These are phyloP conservation scores for Przewalskia tangutica DNA, from an alignment of 257 asterid species.

Conservation along the genomic window DNA sequence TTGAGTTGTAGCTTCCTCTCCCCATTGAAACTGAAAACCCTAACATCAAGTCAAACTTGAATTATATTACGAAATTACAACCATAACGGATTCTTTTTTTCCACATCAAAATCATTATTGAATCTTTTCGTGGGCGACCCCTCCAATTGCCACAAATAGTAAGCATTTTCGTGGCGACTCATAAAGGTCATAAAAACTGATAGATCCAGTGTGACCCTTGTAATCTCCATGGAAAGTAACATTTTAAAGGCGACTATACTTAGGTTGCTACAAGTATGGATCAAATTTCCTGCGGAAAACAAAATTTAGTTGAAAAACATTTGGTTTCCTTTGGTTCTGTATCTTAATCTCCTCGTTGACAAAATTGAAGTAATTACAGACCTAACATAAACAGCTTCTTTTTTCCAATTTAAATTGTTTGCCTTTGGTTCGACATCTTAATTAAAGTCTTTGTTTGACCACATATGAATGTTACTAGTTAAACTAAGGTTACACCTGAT, in stretches of 20 bases:
- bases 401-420: neutral
- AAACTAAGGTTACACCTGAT: neutral
- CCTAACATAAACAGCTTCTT: neutral
- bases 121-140: neutral
- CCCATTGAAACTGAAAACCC: conserved; percentile 60
- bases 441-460: neutral
- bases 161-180: neutral
- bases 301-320: neutral
- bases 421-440: neutral
- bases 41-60: neutral
- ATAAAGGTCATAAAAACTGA: neutral
- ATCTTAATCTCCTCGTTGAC: neutral
- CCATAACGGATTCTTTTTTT: neutral
- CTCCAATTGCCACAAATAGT: neutral
- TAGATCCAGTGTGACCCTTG: neutral
- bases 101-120: neutral
- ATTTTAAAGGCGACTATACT: neutral
- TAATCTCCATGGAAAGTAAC: neutral
- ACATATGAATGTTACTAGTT: neutral
- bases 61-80: neutral
- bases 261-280: neutral
- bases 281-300: neutral
- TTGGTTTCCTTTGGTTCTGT: neutral
- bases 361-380: neutral
- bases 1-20: conserved; percentile 30